A percentile compares a stretch with the other conserved stretches of the same genome.
Evolutionary conservation across 345 rosid genomes (phyloP).

Genomic region (Abelmoschus esculentus): DNA sequence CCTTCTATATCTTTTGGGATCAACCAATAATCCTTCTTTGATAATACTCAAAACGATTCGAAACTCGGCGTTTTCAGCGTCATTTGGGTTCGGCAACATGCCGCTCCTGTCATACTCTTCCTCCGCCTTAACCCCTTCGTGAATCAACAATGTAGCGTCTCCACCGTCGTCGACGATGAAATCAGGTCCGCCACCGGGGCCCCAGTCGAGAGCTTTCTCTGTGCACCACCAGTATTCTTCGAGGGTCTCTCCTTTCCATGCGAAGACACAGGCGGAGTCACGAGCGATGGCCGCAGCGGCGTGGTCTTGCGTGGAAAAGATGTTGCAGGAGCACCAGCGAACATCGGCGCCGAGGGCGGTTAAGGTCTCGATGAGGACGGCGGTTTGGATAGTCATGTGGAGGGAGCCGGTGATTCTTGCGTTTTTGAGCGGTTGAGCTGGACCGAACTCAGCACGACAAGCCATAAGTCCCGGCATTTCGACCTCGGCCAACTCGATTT

Average conservation of each 20-base stretch:
- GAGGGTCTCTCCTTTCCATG: slow-evolving; percentile 91
- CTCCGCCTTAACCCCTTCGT: slow-evolving; percentile 93
- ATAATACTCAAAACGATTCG: slow-evolving; percentile 55
- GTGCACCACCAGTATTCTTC: slow-evolving; percentile 99
- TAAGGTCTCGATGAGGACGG: slow-evolving; percentile 86
- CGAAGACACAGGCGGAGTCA: slow-evolving; percentile 81
- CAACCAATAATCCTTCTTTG: slow-evolving; percentile 47
- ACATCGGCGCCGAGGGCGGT: slow-evolving; percentile 85
- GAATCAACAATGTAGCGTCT: slow-evolving; percentile 81
- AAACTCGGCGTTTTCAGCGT: slow-evolving; percentile 51
- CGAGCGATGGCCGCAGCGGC: slow-evolving; percentile 89
- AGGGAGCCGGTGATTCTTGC: slow-evolving; percentile 83
- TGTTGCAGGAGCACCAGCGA: slow-evolving; percentile 96
- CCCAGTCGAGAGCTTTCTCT: slow-evolving; percentile 90
- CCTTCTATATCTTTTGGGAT: slow-evolving; percentile 61
- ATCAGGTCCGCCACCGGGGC: slow-evolving; percentile 82
- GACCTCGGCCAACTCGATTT: slow-evolving; percentile 73
- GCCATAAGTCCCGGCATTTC: slow-evolving; percentile 90
- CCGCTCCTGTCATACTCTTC: slow-evolving; percentile 65
- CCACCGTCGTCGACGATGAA: slow-evolving; percentile 90
- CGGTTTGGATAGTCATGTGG: slow-evolving; percentile 94
- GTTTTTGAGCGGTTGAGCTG: slow-evolving; percentile 73
- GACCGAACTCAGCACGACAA: slow-evolving; percentile 75
- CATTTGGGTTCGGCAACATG: slow-evolving; percentile 54
- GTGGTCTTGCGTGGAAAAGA: slow-evolving; percentile 89